phyloP scores from a whole-genome alignment of 208 protist species.

The Trypanosoma avium region DNA sequence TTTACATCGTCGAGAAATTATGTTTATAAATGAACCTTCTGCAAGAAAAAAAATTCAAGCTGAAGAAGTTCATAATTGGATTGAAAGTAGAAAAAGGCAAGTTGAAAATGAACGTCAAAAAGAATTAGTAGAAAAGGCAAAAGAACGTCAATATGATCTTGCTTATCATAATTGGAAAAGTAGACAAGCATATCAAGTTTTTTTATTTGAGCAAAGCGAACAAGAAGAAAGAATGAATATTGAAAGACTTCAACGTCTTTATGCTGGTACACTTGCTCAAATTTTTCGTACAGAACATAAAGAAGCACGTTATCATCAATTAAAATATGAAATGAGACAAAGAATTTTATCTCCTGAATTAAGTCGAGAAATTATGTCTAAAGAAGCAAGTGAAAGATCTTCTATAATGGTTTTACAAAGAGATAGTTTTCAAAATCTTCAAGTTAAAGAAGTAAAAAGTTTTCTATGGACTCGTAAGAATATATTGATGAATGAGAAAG shows the following conservation, averaged over 20 bases:
- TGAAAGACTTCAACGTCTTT: slow-evolving; percentile 37
- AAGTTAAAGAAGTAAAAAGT: slow-evolving; percentile 32
- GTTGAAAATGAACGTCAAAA: slow-evolving; percentile 28
- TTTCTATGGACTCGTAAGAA: slow-evolving; percentile 28
- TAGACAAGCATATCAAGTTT: slow-evolving; percentile 29
- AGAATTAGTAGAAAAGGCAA: background rate
- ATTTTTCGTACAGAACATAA: slow-evolving; percentile 24
- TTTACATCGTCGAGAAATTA: slow-evolving; percentile 30
- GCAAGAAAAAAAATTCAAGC: slow-evolving; percentile 24
- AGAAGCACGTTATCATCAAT: slow-evolving; percentile 33
- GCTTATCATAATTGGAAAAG: slow-evolving; percentile 21
- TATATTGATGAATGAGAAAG: slow-evolving; percentile 18
- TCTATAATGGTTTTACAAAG: slow-evolving; percentile 33
- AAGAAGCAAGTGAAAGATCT: slow-evolving; percentile 31
- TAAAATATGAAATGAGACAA: slow-evolving; percentile 31
- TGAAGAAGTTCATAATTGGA: slow-evolving; percentile 35
- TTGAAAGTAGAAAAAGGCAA: slow-evolving; percentile 20
- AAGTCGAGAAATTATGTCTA: slow-evolving; percentile 15
- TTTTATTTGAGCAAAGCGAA: slow-evolving; percentile 36
- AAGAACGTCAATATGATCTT: slow-evolving; percentile 9
- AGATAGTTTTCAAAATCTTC: slow-evolving; percentile 28
- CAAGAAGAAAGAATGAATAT: slow-evolving; percentile 39
- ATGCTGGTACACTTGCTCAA: slow-evolving; percentile 26
- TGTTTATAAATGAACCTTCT: slow-evolving; percentile 29
- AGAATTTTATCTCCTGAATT: slow-evolving; percentile 21